Base-by-base conservation (phyloP, 106 monocot genomes). In the Allium fistulosum region DNA sequence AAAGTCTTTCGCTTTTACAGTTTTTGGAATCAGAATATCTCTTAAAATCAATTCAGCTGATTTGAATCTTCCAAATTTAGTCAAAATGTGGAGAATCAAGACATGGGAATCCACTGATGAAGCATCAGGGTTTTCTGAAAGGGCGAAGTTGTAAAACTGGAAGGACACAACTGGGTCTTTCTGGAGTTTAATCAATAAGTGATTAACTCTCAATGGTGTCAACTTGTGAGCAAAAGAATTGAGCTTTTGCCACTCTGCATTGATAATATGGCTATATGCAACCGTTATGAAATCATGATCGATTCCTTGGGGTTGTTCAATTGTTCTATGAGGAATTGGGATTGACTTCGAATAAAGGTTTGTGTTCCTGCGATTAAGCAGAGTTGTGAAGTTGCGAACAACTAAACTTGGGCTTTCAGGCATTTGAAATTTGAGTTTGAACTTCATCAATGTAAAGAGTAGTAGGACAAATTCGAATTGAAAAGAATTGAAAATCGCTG, bases 131-230 rank as follows among this genome's bases (percentile, higher is more conserved):
- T 48, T 47, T 53, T 74, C 84, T 62, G 69, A 62, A 48, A 59
- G 61, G 37, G 58, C 52, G 62, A 67, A 83, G 48, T 77, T 58
- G 83, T 80, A 85, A 71, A 96, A 74, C 48, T 78, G 65, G 69
- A 96, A 74, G 59, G 91, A 86, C 70, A 91, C 86, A 58, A 88
- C 76, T 17, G 87, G 88, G 51, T 85, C 85, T n/a, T 46, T 53
- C 45, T 53, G 76, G 72, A 86, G 49, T 49, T 60, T 72, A 69
- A 83, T 76, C 53, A 83, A 76, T 48, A 85, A 26, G 77, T 83
- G 93, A 45, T 61, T 64, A 69, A 47, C 46, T 45, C 82, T 70
- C 61, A 83, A 77, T 17, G 83, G 80, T 46, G 78, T 77, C 70
- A 88, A 78, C 61, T 70, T 73, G 53, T 59, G 49, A 65, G 70